Conservation (phyloP, 225 moss, liverwort and hornwort species). For the Physcomitrium patens region DNA sequence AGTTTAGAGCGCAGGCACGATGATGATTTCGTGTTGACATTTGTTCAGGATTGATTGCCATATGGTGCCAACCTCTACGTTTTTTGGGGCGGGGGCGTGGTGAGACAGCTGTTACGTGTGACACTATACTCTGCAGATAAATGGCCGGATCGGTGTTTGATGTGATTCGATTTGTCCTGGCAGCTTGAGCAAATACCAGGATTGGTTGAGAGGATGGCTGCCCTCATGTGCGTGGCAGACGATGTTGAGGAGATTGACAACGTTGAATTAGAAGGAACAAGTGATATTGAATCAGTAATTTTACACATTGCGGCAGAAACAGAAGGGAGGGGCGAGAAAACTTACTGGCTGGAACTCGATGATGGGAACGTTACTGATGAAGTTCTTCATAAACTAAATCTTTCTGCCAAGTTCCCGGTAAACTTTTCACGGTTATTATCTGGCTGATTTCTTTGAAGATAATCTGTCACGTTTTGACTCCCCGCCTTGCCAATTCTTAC, state of each 20-base stretch:
- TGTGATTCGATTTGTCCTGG: conserved; percentile 14
- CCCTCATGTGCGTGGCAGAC: conserved; percentile 79
- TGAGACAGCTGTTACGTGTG: too few species aligned
- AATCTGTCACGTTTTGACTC: neutral
- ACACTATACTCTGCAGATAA: neutral
- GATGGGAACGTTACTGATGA: conserved; percentile 64
- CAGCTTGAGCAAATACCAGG: conserved; percentile 81
- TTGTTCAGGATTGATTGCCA: neutral
- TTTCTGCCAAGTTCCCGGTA: conserved; percentile 71
- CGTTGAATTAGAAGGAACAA: conserved; percentile 9
- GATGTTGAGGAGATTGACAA: conserved; percentile 30
- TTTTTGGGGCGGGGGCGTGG: neutral
- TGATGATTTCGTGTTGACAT: neutral
- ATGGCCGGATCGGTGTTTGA: neutral
- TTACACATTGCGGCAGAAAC: conserved; percentile 51
- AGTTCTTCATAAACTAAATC: conserved; percentile 52
- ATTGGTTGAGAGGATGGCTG: conserved; percentile 80
- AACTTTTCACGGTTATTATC: neutral
- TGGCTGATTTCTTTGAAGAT: neutral
- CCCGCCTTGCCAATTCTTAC: conserved; percentile 25
- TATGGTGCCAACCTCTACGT: neutral
- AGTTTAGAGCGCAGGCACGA: neutral
- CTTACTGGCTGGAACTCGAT: conserved; percentile 94
- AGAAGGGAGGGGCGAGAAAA: conserved; percentile 47
- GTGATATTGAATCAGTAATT: conserved; percentile 45